A percentile compares a stretch with the other conserved stretches of the same genome.
phyloP scores from a whole-genome alignment of 2,329 filamentous ascomycete species.

The Pseudopyrenochaeta lycopersici region DNA sequence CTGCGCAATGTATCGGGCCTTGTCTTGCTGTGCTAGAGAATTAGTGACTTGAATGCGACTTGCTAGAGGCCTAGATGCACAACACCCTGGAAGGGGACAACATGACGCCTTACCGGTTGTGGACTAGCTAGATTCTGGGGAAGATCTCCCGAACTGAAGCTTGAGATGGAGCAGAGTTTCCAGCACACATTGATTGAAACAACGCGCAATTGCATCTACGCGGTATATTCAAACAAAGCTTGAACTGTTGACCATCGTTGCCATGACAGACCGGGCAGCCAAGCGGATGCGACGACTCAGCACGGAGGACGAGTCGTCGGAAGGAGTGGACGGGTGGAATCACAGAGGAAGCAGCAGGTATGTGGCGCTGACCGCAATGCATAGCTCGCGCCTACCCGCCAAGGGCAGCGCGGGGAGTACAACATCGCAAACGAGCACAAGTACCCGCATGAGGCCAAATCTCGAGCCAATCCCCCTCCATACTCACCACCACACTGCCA shows the following conservation, averaged over 20 bases:
- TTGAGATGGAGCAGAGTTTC: constrained; percentile 8
- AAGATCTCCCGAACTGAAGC: constrained; percentile 18
- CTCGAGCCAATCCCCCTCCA: constrained; percentile 19
- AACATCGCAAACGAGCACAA: constrained; percentile 18
- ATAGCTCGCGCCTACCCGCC: constrained; percentile 28
- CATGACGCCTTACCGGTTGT: constrained; percentile 4
- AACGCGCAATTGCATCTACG: constrained; percentile 12
- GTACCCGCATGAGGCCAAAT: constrained; percentile 11
- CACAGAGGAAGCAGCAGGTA: constrained; percentile 42
- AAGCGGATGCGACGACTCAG: constrained; percentile 53
- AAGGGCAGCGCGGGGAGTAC: constrained; percentile 34
- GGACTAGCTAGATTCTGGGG: constrained; percentile 13
- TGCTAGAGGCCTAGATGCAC: no score
- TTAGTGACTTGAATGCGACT: no score
- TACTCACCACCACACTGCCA: constrained; percentile 28
- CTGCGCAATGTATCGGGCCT: no score
- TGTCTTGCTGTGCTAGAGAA: no score
- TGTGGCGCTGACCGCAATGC: constrained; percentile 40
- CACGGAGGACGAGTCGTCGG: constrained; percentile 50
- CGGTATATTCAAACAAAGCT: not conserved
- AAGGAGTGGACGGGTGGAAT: constrained; percentile 45
- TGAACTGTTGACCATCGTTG: not conserved
- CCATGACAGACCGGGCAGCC: constrained; percentile 43
- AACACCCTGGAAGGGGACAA: no score
- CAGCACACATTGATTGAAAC: constrained; percentile 14